Evolutionary conservation across 495 filamentous ascomycete genomes (phyloP).

Genomic region (Penicillium flavigenum): DNA sequence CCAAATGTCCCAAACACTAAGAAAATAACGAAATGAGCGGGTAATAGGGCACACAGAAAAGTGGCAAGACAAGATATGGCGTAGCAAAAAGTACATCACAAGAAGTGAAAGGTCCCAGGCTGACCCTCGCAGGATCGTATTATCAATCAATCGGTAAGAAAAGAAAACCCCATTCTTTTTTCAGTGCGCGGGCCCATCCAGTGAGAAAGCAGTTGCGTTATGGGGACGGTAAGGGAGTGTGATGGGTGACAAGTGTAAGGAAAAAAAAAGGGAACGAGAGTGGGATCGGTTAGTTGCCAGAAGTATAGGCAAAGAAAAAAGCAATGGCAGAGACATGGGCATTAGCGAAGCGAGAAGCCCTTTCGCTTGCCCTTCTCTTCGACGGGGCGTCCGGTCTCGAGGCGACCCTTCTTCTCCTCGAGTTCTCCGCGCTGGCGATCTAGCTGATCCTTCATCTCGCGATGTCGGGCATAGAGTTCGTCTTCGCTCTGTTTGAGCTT

Average conservation of each 20-base stretch:
- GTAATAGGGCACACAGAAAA: constrained; percentile 43
- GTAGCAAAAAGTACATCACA: constrained; percentile 56
- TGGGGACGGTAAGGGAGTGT: constrained; percentile 38
- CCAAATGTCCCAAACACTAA: constrained; percentile 21
- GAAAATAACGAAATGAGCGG: constrained; percentile 31
- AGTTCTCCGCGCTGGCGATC: constrained; percentile 90
- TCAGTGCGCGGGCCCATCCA: constrained; percentile 35
- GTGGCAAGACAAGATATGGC: constrained; percentile 49
- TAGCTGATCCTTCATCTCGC: constrained; percentile 99
- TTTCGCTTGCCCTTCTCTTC: constrained; percentile 93
- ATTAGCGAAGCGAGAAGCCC: constrained; percentile 95
- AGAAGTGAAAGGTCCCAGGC: constrained; percentile 46
- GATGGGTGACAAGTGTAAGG: constrained; percentile 34
- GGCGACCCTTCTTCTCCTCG: constrained; percentile 92
- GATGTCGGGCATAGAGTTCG: constrained; percentile 94
- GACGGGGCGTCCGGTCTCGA: constrained; percentile 91
- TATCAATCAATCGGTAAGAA: constrained; percentile 23
- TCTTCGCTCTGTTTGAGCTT: constrained; percentile 99
- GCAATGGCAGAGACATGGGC: constrained; percentile 11
- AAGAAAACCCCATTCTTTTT: constrained; percentile 34
- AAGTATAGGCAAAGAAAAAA: constrained; percentile 24
- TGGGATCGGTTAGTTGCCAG: constrained; percentile 31
- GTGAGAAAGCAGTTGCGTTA: constrained; percentile 31
- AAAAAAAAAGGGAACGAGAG: constrained; percentile 37
- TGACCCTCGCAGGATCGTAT: constrained; percentile 29